Evolutionary conservation across 148 eudicot species (phyloP), one percentile per base, ranked within the genome.

Genomic region (Suaeda aralocaspica): DNA sequence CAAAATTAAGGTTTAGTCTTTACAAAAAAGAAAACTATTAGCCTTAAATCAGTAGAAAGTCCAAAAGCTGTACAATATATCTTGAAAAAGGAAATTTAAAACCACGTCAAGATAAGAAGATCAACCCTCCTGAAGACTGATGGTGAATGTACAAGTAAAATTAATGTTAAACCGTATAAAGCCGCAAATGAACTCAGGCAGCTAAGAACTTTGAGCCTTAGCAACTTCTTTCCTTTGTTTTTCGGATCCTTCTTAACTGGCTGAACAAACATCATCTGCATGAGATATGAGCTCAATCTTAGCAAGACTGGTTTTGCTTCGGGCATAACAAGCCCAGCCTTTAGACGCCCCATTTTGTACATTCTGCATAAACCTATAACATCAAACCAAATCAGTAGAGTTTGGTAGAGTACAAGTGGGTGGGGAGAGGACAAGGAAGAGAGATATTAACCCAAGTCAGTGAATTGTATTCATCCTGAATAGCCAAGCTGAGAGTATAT

Each of bases 261-360:
- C 42, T 72, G 66, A 55, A 75, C 71, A 30, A n/a, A 60, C 71
- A 49, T 72, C 74, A 50, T 82, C 82, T 39, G 56, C 82, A 67
- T 87, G 82, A 9, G 76, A 53, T 18, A 44, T 71, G 15, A 56
- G 78, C 77, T 91, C 96, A 22, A 95, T 89, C 76, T 87, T 86
- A 13, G 97, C 91, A 91, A 95, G 73, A 95, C 71, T 5, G 97
- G 97, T 56, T 64, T 81, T 33, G 99, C 87, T 75, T 84, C 89
- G 66, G 91, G 87, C 92, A 84, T 85, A 68, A 91, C 72, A 46
- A 73, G 94, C 73, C 97, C 97, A 29, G 84, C 84, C 83, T 88
- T 91, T 51, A 95, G 79, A 79, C 93, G 28, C 97, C 97, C 99
- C 97, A 95, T 28, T 73, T 86, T n/a, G 99, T 89, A 34, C 98